Conservation (phyloP, 2,329 filamentous ascomycete genomes). For the Colletotrichum tropicicola region DNA sequence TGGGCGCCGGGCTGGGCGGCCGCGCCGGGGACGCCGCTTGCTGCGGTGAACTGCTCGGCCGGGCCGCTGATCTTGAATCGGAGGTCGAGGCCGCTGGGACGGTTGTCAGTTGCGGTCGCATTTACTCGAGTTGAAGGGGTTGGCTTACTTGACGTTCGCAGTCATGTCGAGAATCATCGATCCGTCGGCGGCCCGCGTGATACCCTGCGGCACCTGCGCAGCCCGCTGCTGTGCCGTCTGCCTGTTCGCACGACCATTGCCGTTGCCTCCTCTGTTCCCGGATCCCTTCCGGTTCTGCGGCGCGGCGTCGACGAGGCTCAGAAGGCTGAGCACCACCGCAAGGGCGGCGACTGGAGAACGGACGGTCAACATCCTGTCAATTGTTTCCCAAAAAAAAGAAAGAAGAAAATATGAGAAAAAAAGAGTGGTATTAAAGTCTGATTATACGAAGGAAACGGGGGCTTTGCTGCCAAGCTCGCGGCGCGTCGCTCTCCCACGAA, state of each 20-base stretch:
- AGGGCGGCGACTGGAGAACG: constrained; percentile 25
- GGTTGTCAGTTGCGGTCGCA: constrained; percentile 9
- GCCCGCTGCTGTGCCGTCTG: constrained; percentile 40
- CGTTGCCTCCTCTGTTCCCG: not conserved
- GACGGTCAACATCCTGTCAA: constrained; percentile 30
- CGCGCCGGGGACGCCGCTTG: constrained; percentile 52
- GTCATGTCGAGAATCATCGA: constrained; percentile 64
- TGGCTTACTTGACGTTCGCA: constrained; percentile 59
- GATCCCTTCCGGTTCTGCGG: constrained; percentile 29
- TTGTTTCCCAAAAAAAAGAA: not conserved
- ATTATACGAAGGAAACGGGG: not conserved
- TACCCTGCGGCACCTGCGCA: constrained; percentile 41
- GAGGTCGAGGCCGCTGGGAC: constrained; percentile 57
- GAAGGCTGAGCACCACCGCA: constrained; percentile 23
- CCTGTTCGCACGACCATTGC: constrained; percentile 14
- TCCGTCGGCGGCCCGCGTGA: constrained; percentile 59
- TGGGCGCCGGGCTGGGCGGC: constrained; percentile 31
- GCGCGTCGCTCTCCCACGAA: constrained; percentile 17
- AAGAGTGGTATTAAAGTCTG: not conserved
- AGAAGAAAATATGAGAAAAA: not conserved
- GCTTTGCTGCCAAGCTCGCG: constrained; percentile 24
- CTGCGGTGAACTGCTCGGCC: constrained; percentile 59
- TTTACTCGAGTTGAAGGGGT: not conserved
- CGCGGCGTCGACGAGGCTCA: constrained; percentile 24
- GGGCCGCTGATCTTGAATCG: constrained; percentile 66